A percentile compares a stretch with the other conserved stretches of the same genome.
Evolutionary conservation across 1,284 basidiomycete species (phyloP).

Genomic region (Moniliella sp.): DNA sequence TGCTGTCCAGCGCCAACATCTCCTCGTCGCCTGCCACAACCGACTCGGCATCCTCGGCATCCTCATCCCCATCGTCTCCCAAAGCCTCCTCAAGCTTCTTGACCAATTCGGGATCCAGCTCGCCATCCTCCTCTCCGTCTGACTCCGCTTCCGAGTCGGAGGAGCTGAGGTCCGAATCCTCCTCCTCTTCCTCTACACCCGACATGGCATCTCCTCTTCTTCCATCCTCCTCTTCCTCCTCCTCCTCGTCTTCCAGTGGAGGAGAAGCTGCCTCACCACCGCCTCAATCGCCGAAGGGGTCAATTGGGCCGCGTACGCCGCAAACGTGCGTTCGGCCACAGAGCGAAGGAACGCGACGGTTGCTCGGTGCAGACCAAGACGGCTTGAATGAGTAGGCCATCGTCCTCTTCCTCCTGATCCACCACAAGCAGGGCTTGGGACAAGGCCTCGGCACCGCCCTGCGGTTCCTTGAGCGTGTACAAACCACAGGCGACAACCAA

Average conservation of each 20-base stretch:
- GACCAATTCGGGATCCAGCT: background rate
- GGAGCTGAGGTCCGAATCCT: background rate
- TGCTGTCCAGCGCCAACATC: background rate
- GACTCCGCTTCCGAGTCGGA: background rate
- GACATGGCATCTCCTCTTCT: background rate
- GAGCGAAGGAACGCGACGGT: background rate
- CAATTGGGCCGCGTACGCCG: background rate
- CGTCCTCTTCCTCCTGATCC: no score
- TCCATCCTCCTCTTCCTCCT: background rate
- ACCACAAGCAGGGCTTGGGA: no score
- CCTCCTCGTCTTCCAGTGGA: background rate
- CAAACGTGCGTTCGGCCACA: background rate
- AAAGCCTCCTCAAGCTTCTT: background rate
- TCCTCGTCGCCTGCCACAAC: background rate
- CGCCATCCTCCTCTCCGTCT: background rate
- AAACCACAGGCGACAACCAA: no score
- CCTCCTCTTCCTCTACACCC: background rate
- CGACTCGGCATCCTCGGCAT: background rate
- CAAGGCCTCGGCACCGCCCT: no score
- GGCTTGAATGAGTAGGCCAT: background rate
- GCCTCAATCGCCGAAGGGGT: background rate
- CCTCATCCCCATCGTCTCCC: background rate
- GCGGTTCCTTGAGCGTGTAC: no score
- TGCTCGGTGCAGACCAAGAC: background rate
- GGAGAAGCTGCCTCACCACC: background rate